Conservation (phyloP, 2,329 filamentous ascomycete genomes). For the Thielaviopsis punctulata region DNA sequence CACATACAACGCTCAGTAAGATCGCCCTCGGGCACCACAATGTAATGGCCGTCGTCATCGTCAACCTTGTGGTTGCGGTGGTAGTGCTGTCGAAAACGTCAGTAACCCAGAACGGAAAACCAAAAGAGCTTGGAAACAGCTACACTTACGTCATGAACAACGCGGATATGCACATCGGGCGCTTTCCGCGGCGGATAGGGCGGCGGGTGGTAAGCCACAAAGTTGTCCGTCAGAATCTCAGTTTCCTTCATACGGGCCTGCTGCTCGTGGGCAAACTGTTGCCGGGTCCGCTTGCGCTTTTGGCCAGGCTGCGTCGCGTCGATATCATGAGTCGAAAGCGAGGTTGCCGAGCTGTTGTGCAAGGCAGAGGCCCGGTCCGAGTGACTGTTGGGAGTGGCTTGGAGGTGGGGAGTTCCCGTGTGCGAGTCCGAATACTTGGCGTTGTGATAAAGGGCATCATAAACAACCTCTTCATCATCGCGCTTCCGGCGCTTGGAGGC, state of each 20-base stretch:
- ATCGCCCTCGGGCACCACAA: slow-evolving; percentile 72
- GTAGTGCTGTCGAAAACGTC: slow-evolving; percentile 17
- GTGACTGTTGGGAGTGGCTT: slow-evolving; percentile 47
- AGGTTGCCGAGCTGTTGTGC: slow-evolving; percentile 80
- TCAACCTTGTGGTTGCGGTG: slow-evolving; percentile 60
- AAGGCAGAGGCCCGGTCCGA: slow-evolving; percentile 67
- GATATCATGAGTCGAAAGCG: slow-evolving; percentile 51
- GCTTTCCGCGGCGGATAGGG: slow-evolving; percentile 82
- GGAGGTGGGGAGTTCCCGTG: slow-evolving; percentile 53
- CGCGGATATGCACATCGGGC: slow-evolving; percentile 51
- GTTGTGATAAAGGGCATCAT: slow-evolving; percentile 57
- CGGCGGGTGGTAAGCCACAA: slow-evolving; percentile 68
- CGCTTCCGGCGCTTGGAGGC: slow-evolving; percentile 60
- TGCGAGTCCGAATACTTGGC: slow-evolving; percentile 50
- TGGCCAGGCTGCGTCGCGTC: slow-evolving; percentile 49
- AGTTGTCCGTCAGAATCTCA: slow-evolving; percentile 52
- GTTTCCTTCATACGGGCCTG: slow-evolving; percentile 55
- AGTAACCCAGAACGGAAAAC: not conserved
- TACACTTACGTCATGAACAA: slow-evolving; percentile 44
- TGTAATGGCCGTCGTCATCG: slow-evolving; percentile 93
- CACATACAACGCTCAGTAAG: slow-evolving; percentile 74
- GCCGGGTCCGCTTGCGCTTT: slow-evolving; percentile 67
- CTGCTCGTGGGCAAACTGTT: slow-evolving; percentile 59
- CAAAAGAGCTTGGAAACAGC: not conserved
- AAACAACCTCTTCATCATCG: slow-evolving; percentile 33